Conservation (phyloP, 495 filamentous ascomycete genomes). For the Neurospora sp. region DNA sequence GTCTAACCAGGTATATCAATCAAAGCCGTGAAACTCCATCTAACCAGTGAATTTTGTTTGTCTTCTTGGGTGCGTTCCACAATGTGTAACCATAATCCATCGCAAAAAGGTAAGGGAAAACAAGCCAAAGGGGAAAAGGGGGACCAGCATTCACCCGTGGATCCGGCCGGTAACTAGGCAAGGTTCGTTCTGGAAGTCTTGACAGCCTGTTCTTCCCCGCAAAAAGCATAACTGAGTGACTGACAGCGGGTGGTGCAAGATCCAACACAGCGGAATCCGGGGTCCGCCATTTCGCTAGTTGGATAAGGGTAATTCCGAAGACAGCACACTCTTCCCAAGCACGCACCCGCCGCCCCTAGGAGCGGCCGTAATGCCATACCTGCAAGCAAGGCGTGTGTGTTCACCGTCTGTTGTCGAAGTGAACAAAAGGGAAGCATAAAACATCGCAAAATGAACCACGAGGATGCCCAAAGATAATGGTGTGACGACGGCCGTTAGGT, state of each 20-base stretch:
- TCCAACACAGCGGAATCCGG: slow-evolving; percentile 6
- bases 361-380: background rate
- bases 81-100: background rate
- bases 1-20: background rate
- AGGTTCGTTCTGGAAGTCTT: background rate
- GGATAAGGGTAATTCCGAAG: background rate
- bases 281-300: slow-evolving; percentile 1
- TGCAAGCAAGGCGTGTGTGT: background rate
- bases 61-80: background rate
- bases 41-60: background rate
- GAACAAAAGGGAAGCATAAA: background rate
- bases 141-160: background rate
- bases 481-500: background rate
- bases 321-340: background rate
- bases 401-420: background rate
- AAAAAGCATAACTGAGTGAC: background rate
- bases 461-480: background rate
- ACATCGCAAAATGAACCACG: background rate
- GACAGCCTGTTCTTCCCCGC: background rate
- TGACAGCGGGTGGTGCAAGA: slow-evolving; percentile 1
- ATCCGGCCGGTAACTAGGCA: background rate
- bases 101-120: background rate
- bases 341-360: background rate
- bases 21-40: background rate
- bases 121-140: background rate